phyloP scores from a whole-genome alignment of 192 early-diverging fungal species.

The Rhizoclosmatium globosum region DNA sequence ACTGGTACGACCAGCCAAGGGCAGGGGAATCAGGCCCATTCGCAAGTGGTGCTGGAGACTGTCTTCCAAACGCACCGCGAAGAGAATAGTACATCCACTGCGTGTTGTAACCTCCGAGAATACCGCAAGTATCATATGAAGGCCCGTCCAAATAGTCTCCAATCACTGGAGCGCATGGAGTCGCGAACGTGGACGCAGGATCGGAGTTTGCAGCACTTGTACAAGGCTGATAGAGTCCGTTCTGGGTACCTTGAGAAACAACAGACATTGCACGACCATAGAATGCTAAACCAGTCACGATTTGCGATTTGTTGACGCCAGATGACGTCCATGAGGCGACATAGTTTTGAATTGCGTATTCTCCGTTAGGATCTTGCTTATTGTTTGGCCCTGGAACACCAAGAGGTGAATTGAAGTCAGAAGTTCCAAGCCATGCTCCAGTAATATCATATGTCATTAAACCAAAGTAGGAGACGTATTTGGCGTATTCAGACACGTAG shows the following conservation, averaged over 20 bases:
- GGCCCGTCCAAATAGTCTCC: constrained; percentile 8
- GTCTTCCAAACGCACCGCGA: constrained; percentile 34
- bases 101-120: constrained; percentile 17
- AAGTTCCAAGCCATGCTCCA: constrained; percentile 13
- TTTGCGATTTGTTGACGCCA: constrained; percentile 2
- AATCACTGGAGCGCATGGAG: constrained; percentile 1
- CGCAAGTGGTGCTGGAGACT: neutral
- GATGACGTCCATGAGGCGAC: neutral
- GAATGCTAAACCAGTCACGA: constrained; percentile 30
- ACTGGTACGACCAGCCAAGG: constrained; percentile 61
- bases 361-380: neutral
- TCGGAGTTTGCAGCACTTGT: neutral
- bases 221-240: constrained; percentile 17
- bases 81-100: constrained; percentile 69
- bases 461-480: constrained; percentile 1
- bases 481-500: neutral
- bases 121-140: constrained; percentile 7
- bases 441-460: constrained; percentile 26
- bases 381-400: neutral
- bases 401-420: constrained; percentile 20
- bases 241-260: neutral
- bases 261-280: constrained; percentile 30
- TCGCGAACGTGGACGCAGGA: neutral
- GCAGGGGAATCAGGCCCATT: constrained; percentile 52
- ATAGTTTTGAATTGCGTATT: neutral